phyloP scores from a whole-genome alignment of 345 rosid species.

The Eucalyptus microcorys region DNA sequence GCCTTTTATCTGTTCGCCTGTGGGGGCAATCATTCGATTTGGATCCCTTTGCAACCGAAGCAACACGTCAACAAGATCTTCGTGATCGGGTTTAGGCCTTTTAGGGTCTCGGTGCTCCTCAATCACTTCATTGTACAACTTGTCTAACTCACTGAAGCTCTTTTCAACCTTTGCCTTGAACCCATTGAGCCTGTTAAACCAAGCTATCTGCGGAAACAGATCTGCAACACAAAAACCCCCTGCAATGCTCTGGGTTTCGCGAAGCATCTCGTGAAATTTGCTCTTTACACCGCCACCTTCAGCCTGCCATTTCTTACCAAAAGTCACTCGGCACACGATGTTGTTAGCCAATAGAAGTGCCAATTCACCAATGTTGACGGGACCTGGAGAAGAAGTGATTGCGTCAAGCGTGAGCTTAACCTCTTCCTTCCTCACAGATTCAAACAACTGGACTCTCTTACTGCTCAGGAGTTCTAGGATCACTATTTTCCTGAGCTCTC shows the following conservation, averaged over 20 bases:
- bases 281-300: background rate
- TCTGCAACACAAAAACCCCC: conserved; percentile 19
- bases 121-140: conserved; percentile 13
- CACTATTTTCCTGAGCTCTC: conserved; percentile 18
- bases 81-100: conserved; percentile 2
- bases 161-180: conserved; percentile 4
- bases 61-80: conserved; percentile 24
- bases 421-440: conserved; percentile 16
- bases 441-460: conserved; percentile 27
- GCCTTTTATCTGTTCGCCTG: conserved; percentile 8
- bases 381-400: background rate
- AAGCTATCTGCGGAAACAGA: conserved; percentile 23
- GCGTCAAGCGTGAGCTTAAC: conserved; percentile 1
- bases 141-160: conserved; percentile 14
- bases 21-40: background rate
- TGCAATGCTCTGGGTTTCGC: conserved; percentile 2
- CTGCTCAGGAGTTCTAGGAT: conserved; percentile 15
- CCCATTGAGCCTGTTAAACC: conserved; percentile 29
- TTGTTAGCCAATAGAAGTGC: background rate
- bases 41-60: conserved; percentile 14
- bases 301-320: conserved; percentile 15
- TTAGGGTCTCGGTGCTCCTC: conserved; percentile 14
- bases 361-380: conserved; percentile 10
- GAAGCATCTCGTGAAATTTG: conserved; percentile 2
- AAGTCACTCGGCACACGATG: conserved; percentile 13